phyloP scores from a whole-genome alignment of 2,329 filamentous ascomycete genomes.

The Metarhizium album region DNA sequence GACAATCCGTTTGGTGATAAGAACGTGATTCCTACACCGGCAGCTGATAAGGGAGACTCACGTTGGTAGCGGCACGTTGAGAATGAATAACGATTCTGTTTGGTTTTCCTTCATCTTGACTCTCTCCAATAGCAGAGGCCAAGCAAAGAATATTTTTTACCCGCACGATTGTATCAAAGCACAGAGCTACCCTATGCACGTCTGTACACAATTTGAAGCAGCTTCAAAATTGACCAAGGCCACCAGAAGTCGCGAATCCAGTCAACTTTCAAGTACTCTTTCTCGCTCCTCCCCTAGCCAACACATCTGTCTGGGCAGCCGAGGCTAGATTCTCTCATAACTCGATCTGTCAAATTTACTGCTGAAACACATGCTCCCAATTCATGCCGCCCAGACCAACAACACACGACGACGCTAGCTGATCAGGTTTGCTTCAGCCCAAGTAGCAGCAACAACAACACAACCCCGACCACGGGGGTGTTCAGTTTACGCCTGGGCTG shows the following conservation, averaged over 20 bases:
- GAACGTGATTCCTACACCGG: conserved; percentile 48
- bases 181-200: background rate
- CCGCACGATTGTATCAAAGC: background rate
- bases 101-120: background rate
- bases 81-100: background rate
- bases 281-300: too few species aligned
- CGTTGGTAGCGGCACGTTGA: conserved; percentile 15
- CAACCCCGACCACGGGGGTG: background rate
- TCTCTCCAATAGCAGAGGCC: background rate
- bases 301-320: background rate
- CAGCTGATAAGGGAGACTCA: conserved; percentile 19
- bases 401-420: background rate
- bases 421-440: background rate
- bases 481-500: background rate
- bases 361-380: background rate
- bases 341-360: background rate
- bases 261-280: background rate
- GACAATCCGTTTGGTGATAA: conserved; percentile 79
- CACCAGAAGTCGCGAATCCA: background rate
- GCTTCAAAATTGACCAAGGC: background rate
- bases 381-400: background rate
- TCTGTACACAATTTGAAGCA: background rate
- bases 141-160: background rate
- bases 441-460: background rate
- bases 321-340: background rate